Evolutionary conservation across 225 moss, liverwort and hornwort genomes (phyloP).

Genomic region (Antitrichia curtipendula): DNA sequence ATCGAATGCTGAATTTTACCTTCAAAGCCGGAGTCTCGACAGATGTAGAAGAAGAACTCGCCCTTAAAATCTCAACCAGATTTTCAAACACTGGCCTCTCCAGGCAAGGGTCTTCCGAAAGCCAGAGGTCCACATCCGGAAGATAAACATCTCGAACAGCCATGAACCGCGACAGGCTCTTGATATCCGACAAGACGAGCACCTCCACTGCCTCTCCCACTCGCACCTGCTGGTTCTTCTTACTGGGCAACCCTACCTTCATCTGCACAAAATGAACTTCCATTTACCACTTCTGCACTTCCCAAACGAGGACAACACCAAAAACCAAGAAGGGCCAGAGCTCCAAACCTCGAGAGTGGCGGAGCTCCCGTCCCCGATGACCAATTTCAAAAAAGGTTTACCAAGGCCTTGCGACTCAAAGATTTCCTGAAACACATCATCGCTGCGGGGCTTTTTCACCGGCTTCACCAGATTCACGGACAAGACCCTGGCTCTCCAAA

Average conservation of each 20-base stretch:
- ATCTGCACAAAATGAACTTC: slow-evolving; percentile 31
- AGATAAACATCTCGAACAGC: slow-evolving; percentile 76
- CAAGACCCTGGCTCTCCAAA: slow-evolving; percentile 69
- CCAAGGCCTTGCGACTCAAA: slow-evolving; percentile 33
- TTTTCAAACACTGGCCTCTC: slow-evolving; percentile 59
- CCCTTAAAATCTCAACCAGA: slow-evolving; percentile 31
- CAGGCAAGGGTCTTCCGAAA: slow-evolving; percentile 57
- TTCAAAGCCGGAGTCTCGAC: background rate
- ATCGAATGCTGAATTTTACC: background rate
- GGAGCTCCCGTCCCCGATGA: slow-evolving; percentile 70
- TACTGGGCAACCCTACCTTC: slow-evolving; percentile 52
- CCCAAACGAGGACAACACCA: background rate
- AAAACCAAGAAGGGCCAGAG: background rate
- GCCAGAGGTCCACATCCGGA: slow-evolving; percentile 57
- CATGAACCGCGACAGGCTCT: slow-evolving; percentile 67
- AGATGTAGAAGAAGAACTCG: background rate
- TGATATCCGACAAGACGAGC: slow-evolving; percentile 72
- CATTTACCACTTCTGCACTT: background rate
- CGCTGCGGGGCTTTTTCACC: slow-evolving; percentile 6
- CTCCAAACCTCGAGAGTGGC: slow-evolving; percentile 54
- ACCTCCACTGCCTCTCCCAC: slow-evolving; percentile 69
- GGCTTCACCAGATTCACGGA: slow-evolving; percentile 30
- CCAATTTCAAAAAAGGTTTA: slow-evolving; percentile 34
- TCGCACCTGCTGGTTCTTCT: slow-evolving; percentile 50
- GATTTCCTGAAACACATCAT: slow-evolving; percentile 30